Conservation (phyloP, 805 yeast genomes). For the Starmerella roubikii region DNA sequence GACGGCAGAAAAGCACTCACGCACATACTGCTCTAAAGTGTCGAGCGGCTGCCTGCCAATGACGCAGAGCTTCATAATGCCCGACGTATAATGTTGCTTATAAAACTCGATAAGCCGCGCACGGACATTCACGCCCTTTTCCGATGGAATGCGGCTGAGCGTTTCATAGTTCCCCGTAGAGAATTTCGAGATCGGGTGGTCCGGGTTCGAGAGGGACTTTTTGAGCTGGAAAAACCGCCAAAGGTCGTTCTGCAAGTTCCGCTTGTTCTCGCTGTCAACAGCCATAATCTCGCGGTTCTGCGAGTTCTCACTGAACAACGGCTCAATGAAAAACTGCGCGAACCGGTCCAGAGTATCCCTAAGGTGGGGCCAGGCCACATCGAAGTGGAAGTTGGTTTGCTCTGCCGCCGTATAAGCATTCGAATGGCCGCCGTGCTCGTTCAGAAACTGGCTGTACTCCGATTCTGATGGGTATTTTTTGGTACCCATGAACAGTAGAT, state of each 20-base stretch:
- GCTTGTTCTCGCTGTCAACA: slow-evolving; percentile 90
- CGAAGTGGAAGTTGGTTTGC: slow-evolving; percentile 85
- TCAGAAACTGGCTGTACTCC: slow-evolving; percentile 57
- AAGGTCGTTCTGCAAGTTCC: slow-evolving; percentile 74
- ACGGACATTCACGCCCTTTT: slow-evolving; percentile 57
- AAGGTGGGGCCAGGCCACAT: slow-evolving; percentile 58
- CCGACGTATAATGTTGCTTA: slow-evolving; percentile 59
- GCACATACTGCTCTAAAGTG: slow-evolving; percentile 57
- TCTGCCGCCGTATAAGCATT: slow-evolving; percentile 86
- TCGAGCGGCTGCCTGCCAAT: slow-evolving; percentile 71
- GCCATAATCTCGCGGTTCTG: slow-evolving; percentile 89
- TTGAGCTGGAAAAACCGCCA: slow-evolving; percentile 86
- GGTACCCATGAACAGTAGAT: slow-evolving; percentile 70
- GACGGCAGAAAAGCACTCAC: slow-evolving; percentile 48
- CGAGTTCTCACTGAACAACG: slow-evolving; percentile 58
- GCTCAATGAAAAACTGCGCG: slow-evolving; percentile 80
- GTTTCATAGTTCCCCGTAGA: slow-evolving; percentile 81
- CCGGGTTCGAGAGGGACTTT: slow-evolving; percentile 53
- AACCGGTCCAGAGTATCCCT: slow-evolving; percentile 86
- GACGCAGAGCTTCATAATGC: slow-evolving; percentile 75
- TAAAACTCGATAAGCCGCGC: slow-evolving; percentile 70
- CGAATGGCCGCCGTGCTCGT: slow-evolving; percentile 76
- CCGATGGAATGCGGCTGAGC: slow-evolving; percentile 49
- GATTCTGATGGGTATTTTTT: slow-evolving; percentile 61
- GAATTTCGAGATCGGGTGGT: slow-evolving; percentile 76